These are phyloP conservation scores for Clohesyomyces aquaticus DNA, from an alignment of 495 filamentous ascomycete genomes.

Conservation along the genomic window DNA sequence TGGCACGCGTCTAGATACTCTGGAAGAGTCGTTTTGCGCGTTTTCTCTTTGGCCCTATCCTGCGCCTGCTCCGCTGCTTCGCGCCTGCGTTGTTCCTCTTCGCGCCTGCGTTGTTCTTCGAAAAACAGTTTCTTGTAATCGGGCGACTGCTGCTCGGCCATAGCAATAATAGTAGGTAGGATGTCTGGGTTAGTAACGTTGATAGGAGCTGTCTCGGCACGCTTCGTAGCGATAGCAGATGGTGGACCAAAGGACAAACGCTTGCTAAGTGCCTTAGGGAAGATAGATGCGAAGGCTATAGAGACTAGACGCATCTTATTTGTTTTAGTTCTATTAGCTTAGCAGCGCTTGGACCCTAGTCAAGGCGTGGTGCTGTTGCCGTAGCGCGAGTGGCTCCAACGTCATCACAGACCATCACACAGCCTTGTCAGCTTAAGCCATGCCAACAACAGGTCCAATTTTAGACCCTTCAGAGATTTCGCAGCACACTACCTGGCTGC, in stretches of 20 bases:
- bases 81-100: neutral
- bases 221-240: conserved; percentile 14
- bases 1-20: conserved; percentile 36
- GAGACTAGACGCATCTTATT: too few species aligned
- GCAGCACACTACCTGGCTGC: too few species aligned
- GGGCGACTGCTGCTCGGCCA: conserved; percentile 26
- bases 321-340: too few species aligned
- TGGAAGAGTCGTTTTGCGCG: conserved; percentile 31
- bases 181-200: conserved; percentile 14
- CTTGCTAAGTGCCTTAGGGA: conserved; percentile 4
- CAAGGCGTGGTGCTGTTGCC: too few species aligned
- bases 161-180: conserved; percentile 21
- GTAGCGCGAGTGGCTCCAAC: too few species aligned
- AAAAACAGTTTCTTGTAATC: conserved; percentile 33
- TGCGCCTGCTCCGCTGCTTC: conserved; percentile 16
- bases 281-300: conserved; percentile 15
- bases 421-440: too few species aligned
- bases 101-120: conserved; percentile 23
- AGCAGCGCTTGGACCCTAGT: too few species aligned
- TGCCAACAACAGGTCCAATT: too few species aligned
- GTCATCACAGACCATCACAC: too few species aligned
- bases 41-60: conserved; percentile 14
- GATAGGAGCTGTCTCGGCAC: conserved; percentile 21
- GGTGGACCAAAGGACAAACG: conserved; percentile 10
- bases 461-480: too few species aligned